These are phyloP conservation scores for Exutisphaerella laricina DNA, from an alignment of 2,329 filamentous ascomycete genomes.

Conservation along the genomic window DNA sequence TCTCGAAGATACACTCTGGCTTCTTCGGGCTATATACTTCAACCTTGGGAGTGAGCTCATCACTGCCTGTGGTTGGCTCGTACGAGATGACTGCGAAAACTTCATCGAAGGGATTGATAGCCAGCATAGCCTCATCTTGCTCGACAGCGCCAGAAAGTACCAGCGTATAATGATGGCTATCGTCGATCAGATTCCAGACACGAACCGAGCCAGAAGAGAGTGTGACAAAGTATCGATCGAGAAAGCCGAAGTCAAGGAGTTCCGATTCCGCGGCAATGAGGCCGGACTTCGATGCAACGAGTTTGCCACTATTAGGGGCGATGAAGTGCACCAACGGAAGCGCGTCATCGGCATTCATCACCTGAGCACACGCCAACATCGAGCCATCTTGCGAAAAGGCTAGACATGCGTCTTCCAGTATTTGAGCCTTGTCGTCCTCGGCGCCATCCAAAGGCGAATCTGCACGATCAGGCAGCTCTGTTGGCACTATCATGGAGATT, in stretches of 20 bases:
- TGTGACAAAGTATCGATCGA: conserved; percentile 68
- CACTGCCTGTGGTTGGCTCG: conserved; percentile 5
- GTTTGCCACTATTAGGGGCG: conserved; percentile 61
- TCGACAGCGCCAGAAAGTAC: conserved; percentile 43
- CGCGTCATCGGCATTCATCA: conserved; percentile 37
- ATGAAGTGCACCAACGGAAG: conserved; percentile 67
- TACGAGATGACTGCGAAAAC: conserved; percentile 38
- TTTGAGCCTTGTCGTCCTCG: conserved; percentile 34
- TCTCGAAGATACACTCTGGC: conserved; percentile 49
- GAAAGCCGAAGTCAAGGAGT: conserved; percentile 58
- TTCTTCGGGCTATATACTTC: conserved; percentile 59
- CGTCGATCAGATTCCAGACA: conserved; percentile 79
- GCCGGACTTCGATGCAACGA: conserved; percentile 59
- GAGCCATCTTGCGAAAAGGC: conserved; percentile 82
- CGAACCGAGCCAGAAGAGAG: conserved; percentile 66
- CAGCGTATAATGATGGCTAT: conserved; percentile 64
- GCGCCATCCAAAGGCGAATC: conserved; percentile 32
- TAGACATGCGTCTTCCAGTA: conserved; percentile 54
- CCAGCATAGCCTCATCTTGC: conserved; percentile 43
- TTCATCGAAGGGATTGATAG: conserved; percentile 56
- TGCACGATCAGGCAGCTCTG: conserved; percentile 28
- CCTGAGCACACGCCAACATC: conserved; percentile 60
- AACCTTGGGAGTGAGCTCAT: conserved; percentile 31
- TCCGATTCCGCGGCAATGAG: conserved; percentile 42
- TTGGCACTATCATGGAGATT: conserved; percentile 36